Evolutionary conservation across 2,329 filamentous ascomycete genomes (phyloP), one percentile per base, ranked within the genome.

Genomic region (Aureobasidium namibiae): DNA sequence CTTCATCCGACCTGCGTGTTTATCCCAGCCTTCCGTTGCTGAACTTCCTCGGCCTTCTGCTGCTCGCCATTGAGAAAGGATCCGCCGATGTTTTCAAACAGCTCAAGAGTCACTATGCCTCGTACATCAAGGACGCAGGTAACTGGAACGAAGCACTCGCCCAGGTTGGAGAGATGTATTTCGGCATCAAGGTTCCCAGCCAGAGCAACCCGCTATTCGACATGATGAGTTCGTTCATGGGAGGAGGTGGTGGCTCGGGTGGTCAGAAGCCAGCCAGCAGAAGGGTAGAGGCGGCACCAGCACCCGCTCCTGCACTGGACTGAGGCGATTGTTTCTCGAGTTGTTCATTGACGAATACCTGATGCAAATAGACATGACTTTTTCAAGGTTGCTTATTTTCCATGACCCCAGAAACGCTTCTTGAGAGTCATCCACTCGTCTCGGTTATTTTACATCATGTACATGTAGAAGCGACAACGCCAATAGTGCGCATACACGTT

Each of bases 211-310:
- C 92, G 3, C 78, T 99, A 73, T 84, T 97, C 74, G 94, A 99
- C 71, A 97, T 99, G 92, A 95, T 99, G 89, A 92, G 91, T 49
- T 92, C 85, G 63, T 84, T 99, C 80, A 89, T 99, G 68, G 92
- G 92, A 50, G 90, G 90, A 21, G 87, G 85, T 7, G 82, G 80
- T n/a, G n/a, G n/a, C 26, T 79, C 78, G 53, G 79, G 77, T 18
- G 82, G 80, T n/a, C 63, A 67, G 53, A 69, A 74, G 64, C 70
- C 74, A 63, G 72, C 77, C 60, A 69, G 73, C 42, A 80, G 75
- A 69, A 77, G 73, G 64, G 76, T 79, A 36, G 76, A 78, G 59
- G 74, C 73, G 33, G 63, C 69, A 21, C 67, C 68, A 16, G 69
- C 68, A 23, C 69, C 69, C 3, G 69, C 68, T 24, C 69, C 69